Conservation (phyloP, 2,329 filamentous ascomycete species). For the Aspergillus proliferans region DNA sequence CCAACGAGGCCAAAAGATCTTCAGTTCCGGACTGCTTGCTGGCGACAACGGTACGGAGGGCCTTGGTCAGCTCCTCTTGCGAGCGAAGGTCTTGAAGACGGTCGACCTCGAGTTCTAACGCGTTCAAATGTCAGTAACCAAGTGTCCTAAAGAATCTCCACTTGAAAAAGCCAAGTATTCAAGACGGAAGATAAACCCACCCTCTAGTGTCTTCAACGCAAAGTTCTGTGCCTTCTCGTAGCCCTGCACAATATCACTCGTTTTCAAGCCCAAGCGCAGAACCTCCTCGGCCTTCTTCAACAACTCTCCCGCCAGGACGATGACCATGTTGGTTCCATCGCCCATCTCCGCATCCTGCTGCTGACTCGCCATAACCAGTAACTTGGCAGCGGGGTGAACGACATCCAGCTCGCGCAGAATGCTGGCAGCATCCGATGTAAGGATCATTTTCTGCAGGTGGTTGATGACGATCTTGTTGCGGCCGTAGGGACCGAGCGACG, state of each 20-base stretch:
- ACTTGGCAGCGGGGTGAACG: conserved; percentile 93
- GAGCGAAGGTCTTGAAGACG: conserved; percentile 79
- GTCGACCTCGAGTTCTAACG: conserved; percentile 75
- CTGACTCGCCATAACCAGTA: conserved; percentile 97
- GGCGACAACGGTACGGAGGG: conserved; percentile 87
- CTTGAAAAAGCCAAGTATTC: neutral
- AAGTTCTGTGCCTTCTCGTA: conserved; percentile 93
- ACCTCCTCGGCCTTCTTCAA: conserved; percentile 96
- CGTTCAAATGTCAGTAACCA: neutral
- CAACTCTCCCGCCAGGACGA: conserved; percentile 89
- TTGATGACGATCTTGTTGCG: conserved; percentile 99
- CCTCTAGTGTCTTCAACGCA: conserved; percentile 75
- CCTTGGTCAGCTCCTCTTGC: conserved; percentile 82
- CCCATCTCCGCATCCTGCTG: conserved; percentile 99
- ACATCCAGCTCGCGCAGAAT: conserved; percentile 97
- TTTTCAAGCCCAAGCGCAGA: conserved; percentile 93
- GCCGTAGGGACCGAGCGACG: conserved; percentile 91
- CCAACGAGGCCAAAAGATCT: conserved; percentile 76
- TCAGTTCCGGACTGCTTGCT: conserved; percentile 96
- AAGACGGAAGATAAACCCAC: conserved; percentile 33
- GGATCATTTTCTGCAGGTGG: conserved; percentile 98
- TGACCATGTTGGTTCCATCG: conserved; percentile 95
- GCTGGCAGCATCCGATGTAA: conserved; percentile 95
- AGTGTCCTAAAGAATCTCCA: neutral
- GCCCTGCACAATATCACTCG: conserved; percentile 91